Conservation (phyloP, 139 green algal genomes). For the Tetratostichococcus sp. region DNA sequence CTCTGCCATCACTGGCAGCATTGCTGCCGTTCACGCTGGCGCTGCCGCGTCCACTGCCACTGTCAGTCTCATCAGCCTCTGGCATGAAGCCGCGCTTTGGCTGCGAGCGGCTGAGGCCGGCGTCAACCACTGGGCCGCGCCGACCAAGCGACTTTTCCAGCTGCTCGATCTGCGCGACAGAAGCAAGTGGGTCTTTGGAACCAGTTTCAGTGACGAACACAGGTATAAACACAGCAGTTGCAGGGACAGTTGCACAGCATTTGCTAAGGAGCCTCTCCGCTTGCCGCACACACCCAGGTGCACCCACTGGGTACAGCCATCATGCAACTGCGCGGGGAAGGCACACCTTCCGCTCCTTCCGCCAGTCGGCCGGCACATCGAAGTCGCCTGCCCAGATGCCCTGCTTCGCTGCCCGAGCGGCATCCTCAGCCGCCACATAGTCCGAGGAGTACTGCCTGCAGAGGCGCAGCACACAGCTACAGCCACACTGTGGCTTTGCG, state of each 20-base stretch:
- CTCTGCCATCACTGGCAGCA: neutral
- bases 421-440: constrained; percentile 61
- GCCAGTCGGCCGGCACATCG: constrained; percentile 50
- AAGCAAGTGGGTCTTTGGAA: too few relatives aligned
- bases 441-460: constrained; percentile 67
- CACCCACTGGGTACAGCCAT: too few relatives aligned
- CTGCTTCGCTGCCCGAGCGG: constrained; percentile 26
- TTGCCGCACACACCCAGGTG: too few relatives aligned
- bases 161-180: neutral
- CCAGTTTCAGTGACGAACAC: too few relatives aligned
- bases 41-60: too few relatives aligned
- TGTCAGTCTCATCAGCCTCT: neutral
- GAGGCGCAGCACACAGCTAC: too few relatives aligned
- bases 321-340: too few relatives aligned
- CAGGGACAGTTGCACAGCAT: too few relatives aligned
- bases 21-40: neutral
- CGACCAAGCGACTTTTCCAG: neutral
- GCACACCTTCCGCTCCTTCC: constrained; percentile 28
- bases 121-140: neutral
- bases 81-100: neutral
- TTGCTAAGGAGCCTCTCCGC: too few relatives aligned
- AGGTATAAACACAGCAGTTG: too few relatives aligned
- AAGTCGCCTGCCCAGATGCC: constrained; percentile 76
- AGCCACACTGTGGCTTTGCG: too few relatives aligned
- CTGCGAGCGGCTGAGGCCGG: neutral